Base-by-base conservation (phyloP, 495 filamentous ascomycete species). In the Penicillium riverlandense region DNA sequence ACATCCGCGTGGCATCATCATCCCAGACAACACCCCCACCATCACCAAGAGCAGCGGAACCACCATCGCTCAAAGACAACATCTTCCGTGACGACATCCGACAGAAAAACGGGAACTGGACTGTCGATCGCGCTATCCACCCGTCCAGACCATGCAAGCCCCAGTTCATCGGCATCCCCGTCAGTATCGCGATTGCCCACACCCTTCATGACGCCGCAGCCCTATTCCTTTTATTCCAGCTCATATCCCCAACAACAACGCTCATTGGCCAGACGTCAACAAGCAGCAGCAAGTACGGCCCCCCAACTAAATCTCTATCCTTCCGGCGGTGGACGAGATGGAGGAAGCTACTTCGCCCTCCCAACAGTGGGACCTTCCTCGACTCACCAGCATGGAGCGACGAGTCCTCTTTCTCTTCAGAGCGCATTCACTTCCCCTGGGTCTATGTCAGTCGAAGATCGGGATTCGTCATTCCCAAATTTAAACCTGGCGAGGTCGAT, bases 11-110 rank as follows among this genome's bases (percentile, higher is more conserved):
- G 49, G 11, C 38, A 35, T 29, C 36, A 38, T 30, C 35, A 31
- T 37, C 33, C 35, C 45, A 12, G 41, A 27, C 35, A 27, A 6
- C 7, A 31, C 16, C 11, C 35, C 43, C 8, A 29, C 43, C 39
- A 45, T 7, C 43, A 22, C 11, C 29, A 30, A 2, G 40, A 37
- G 14, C 44, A 37, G 8, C 41, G 49, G 13, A 56, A 70, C 30
- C 66, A 70, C 38, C 59, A 55, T n/a, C 64, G 64, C 12, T 63
- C 66, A 5, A 56, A 59, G 13, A 70, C 66, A 0, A 66, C 66
- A 1, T 65, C 66, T 4, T 53, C 54, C 5, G 38, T 66, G 4
- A 47, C 56, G 10, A 50, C 38, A 8, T 37, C 48, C 7, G 34
- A 51, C 32, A 30, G 38, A 8, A 35, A 50, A 3, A 47, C 42